phyloP scores from a whole-genome alignment of 176 grass and related monocot species.

The Aegilops longissima region DNA sequence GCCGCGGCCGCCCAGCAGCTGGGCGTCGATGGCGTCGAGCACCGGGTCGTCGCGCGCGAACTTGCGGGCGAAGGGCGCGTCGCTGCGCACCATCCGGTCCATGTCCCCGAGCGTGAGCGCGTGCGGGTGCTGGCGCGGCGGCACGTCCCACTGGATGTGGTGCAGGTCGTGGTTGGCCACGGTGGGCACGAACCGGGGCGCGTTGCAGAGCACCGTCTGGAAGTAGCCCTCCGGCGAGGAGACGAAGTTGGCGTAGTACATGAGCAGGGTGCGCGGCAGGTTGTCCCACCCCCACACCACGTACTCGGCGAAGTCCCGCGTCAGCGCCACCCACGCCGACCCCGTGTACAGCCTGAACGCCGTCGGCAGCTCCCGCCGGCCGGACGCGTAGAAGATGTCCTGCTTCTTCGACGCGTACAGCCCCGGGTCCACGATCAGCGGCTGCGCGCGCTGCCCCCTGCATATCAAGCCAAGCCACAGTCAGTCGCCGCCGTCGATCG shows the following conservation, averaged over 20 bases:
- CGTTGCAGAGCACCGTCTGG: constrained; percentile 92
- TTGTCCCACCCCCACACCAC: constrained; percentile 97
- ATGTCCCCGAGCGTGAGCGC: constrained; percentile 50
- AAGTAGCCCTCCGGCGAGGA: constrained; percentile 97
- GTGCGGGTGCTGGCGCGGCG: constrained; percentile 89
- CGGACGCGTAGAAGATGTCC: constrained; percentile 66
- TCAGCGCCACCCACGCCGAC: constrained; percentile 80
- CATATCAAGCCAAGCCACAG: neutral
- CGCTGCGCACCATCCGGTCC: constrained; percentile 45
- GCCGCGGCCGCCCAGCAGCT: constrained; percentile 37
- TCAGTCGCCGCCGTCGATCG: neutral
- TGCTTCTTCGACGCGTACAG: constrained; percentile 60
- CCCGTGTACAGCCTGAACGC: constrained; percentile 93
- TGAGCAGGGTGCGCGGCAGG: constrained; percentile 83
- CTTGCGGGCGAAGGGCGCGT: constrained; percentile 59
- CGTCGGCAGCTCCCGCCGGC: constrained; percentile 57
- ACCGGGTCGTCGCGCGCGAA: constrained; percentile 49
- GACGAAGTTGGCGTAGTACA: constrained; percentile 99
- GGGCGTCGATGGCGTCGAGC: constrained; percentile 50
- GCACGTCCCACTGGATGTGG: constrained; percentile 88
- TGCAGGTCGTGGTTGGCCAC: constrained; percentile 91
- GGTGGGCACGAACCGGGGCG: constrained; percentile 57
- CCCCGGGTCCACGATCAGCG: constrained; percentile 80
- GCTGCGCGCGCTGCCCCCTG: constrained; percentile 56
- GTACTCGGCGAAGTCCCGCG: constrained; percentile 75